Evolutionary conservation across 352 stramenopile species (phyloP).

Genomic region (Phytopythium oedochilum): DNA sequence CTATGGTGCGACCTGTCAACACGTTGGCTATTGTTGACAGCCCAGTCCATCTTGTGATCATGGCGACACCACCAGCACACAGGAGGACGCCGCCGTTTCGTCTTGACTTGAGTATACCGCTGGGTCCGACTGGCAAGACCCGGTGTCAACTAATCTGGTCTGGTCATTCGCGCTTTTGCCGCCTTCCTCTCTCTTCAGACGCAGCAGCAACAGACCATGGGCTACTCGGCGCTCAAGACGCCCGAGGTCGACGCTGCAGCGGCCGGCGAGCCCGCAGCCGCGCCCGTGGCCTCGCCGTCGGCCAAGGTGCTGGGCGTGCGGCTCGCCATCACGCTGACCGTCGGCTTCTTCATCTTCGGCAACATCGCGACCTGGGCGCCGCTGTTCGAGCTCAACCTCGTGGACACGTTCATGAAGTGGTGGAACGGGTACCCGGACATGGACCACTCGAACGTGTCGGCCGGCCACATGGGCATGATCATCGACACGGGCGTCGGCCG

Average conservation of each 20-base stretch:
- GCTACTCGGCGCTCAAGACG: constrained; percentile 26
- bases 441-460: not conserved
- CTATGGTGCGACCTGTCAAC: not conserved
- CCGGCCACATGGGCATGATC: constrained; percentile 32
- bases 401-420: constrained; percentile 50
- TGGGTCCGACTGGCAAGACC: not conserved
- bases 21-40: constrained; percentile 1
- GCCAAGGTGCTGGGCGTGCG: constrained; percentile 21
- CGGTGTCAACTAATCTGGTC: not conserved
- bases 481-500: constrained; percentile 43
- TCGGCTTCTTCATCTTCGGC: constrained; percentile 49
- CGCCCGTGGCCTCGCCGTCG: constrained; percentile 5
- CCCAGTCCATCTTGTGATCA: not conserved
- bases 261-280: not conserved
- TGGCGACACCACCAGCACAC: not conserved
- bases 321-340: constrained; percentile 25
- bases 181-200: not conserved
- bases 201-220: constrained; percentile 11
- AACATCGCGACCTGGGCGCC: constrained; percentile 57
- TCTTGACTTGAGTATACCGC: not conserved
- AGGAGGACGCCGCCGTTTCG: not conserved
- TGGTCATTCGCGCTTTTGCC: not conserved
- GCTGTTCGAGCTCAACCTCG: constrained; percentile 42
- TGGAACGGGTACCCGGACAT: constrained; percentile 46
- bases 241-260: constrained; percentile 15